Evolutionary conservation across 768 basidiomycete species (phyloP).

Genomic region (Boletus speciosus): DNA sequence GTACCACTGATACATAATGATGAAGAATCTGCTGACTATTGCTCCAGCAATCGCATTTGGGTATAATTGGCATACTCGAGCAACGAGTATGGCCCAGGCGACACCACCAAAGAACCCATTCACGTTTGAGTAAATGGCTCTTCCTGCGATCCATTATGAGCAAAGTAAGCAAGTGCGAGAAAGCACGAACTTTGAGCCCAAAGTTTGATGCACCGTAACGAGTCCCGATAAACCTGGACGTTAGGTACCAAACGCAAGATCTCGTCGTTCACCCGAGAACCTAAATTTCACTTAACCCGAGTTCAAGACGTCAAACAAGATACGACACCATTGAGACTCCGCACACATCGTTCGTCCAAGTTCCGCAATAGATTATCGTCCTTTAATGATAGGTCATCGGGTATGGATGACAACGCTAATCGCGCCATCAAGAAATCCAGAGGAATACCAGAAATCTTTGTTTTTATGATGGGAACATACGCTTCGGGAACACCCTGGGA

Average conservation of each 20-base stretch:
- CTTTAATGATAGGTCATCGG: constrained; percentile 84
- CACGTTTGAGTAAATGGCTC: constrained; percentile 97
- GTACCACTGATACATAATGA: constrained; percentile 96
- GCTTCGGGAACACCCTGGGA: constrained; percentile 92
- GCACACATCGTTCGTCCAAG: constrained; percentile 90
- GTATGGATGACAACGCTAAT: constrained; percentile 80
- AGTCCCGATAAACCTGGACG: constrained; percentile 90
- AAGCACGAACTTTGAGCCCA: constrained; percentile 89
- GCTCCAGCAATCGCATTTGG: constrained; percentile 92
- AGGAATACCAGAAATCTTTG: constrained; percentile 87
- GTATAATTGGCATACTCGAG: constrained; percentile 97
- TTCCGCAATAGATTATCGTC: constrained; percentile 92
- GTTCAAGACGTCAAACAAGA: constrained; percentile 4
- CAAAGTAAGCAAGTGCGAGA: not conserved
- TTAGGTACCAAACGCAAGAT: constrained; percentile 94
- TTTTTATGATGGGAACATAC: constrained; percentile 92
- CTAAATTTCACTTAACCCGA: constrained; percentile 39
- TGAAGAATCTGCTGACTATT: constrained; percentile 96
- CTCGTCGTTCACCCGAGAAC: constrained; percentile 93
- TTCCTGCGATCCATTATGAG: constrained; percentile 45
- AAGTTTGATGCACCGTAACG: constrained; percentile 92
- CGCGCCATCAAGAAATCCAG: constrained; percentile 94
- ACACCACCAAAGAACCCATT: constrained; percentile 98
- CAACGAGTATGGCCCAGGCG: constrained; percentile 98
- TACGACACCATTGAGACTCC: constrained; percentile 81